Base-by-base conservation (phyloP, 495 filamentous ascomycete genomes). In the Xylaria castorea region DNA sequence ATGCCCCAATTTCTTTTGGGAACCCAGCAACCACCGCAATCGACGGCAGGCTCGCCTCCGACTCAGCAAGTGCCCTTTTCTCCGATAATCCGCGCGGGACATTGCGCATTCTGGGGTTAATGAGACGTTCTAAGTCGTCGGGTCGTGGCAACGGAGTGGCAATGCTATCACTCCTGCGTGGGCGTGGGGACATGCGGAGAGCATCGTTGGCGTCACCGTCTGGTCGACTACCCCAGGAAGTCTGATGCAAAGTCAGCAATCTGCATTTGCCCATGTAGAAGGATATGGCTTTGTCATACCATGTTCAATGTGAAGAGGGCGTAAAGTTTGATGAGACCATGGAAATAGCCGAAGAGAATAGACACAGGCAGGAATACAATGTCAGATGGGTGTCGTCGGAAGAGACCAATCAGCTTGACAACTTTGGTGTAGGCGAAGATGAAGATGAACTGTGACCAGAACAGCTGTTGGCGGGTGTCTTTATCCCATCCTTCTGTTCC, bases 221-320 rank as follows among this genome's bases (percentile, higher is more conserved):
- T 51, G 87, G 88, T 70, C 90, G 87, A 73, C 89, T 91, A 63
- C 90, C 90, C 90, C 90, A 92, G 6, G 90, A 90, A 36, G 90
- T 92, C 90, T 90, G 70, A 57, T 51, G 38, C 14, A 27, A 72
- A 51, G 70, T 82, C 36, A 82, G 80, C 70, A 71, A 36, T 51
- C 27, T 64, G 44, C 44, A 51, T 30, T 38, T 1, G 44, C 55
- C 42, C 12, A 42, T 12, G 22, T 12, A 22, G 22, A 53, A 42
- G 22, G 20, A 32, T 1, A 22, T 25, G 18, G 34, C 12, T 64
- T 22, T 55, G 25, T 42, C 75, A 25, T 78, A 78, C 78, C 76
- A 80, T 76, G 40, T 80, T 80, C 32, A 80, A 61, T 32, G 89
- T 91, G 14, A 90, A 74, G 63, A 89, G 75, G 1, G 89, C 89